phyloP scores from a whole-genome alignment of 805 yeast species.

The Metschnikowia santaceciliae region DNA sequence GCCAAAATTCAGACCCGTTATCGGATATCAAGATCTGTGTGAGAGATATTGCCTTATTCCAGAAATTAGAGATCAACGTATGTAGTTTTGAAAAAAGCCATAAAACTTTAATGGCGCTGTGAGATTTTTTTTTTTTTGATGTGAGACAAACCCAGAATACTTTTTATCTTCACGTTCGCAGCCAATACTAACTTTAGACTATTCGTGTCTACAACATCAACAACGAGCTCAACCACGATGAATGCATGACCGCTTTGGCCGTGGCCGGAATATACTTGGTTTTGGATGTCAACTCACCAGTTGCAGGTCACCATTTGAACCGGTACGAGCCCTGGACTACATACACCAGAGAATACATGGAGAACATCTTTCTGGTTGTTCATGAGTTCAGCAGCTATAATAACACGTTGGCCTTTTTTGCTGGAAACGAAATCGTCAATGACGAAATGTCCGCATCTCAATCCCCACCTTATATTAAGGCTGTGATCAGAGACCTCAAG shows the following conservation, averaged over 20 bases:
- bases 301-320: slow-evolving; percentile 72
- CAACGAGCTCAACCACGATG: slow-evolving; percentile 77
- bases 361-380: slow-evolving; percentile 72
- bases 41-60: slow-evolving; percentile 77
- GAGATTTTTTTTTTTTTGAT: too few relatives aligned
- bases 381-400: slow-evolving; percentile 80
- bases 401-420: slow-evolving; percentile 86
- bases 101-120: too few relatives aligned
- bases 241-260: slow-evolving; percentile 88
- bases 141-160: neutral
- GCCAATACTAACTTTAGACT: slow-evolving; percentile 39
- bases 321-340: slow-evolving; percentile 94
- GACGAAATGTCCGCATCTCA: slow-evolving; percentile 64
- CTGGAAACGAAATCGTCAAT: slow-evolving; percentile 88
- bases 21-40: slow-evolving; percentile 71
- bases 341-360: slow-evolving; percentile 64
- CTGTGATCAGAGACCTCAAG: slow-evolving; percentile 78
- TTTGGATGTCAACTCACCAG: slow-evolving; percentile 87
- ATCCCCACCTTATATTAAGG: slow-evolving; percentile 77
- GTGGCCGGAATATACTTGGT: slow-evolving; percentile 89
- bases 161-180: neutral
- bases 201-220: slow-evolving; percentile 84
- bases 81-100: slow-evolving; percentile 9
- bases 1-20: slow-evolving; percentile 61
- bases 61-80: slow-evolving; percentile 75